These are phyloP conservation scores for Ustilago tritici DNA, from an alignment of 1,284 basidiomycete species.

Conservation along the genomic window DNA sequence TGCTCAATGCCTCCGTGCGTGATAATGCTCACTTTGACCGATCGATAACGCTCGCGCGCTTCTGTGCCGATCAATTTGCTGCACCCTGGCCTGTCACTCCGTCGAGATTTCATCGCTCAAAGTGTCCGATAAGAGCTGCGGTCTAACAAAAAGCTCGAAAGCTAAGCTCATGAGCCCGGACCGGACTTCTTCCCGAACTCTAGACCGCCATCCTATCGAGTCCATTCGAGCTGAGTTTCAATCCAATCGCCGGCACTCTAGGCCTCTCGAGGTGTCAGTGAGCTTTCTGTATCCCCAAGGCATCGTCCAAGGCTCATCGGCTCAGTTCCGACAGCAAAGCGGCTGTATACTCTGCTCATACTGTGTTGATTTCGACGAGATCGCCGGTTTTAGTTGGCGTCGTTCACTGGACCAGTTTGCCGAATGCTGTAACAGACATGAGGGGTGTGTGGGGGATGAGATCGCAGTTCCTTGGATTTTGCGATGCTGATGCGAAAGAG, in stretches of 20 bases:
- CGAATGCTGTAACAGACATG: background rate
- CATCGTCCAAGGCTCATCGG: background rate
- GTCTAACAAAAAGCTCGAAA: constrained; percentile 12
- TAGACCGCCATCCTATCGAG: background rate
- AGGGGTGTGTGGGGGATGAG: background rate
- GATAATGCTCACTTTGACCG: constrained; percentile 20
- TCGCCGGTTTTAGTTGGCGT: background rate
- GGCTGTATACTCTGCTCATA: background rate
- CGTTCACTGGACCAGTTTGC: background rate
- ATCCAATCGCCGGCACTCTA: background rate
- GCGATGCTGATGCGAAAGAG: constrained; percentile 4
- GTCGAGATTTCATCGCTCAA: background rate
- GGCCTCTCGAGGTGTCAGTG: background rate
- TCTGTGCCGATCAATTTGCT: constrained; percentile 5
- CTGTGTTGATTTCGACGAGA: background rate
- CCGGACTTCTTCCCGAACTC: background rate
- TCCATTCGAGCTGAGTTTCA: background rate
- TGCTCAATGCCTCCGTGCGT: background rate
- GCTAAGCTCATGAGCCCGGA: background rate
- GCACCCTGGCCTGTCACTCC: background rate
- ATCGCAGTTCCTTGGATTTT: constrained; percentile 1
- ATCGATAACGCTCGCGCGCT: constrained; percentile 17
- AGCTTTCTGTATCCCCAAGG: background rate
- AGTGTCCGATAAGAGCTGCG: no score
- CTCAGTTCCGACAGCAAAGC: background rate